Evolutionary conservation across 345 rosid genomes (phyloP), one percentile per base, ranked within the genome.

Genomic region (Boechera retrofracta): DNA sequence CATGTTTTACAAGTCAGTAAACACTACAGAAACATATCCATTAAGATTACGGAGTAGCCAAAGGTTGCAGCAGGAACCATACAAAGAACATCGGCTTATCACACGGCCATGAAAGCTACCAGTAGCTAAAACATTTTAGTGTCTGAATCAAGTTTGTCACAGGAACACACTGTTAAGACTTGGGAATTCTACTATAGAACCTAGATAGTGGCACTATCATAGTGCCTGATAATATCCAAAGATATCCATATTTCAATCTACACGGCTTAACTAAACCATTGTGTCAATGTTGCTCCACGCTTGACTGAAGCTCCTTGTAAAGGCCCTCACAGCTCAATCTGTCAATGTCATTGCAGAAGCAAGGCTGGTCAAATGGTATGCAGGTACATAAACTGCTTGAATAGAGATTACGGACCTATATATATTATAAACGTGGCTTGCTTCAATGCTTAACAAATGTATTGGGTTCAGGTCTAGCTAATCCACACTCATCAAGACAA

Each of bases 61-160:
- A 18, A 21, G 6, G 33, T 6, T 1, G 9, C 10, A 11, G 16
- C 66, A 56, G 60, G 5, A 29, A 55, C 16, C 6, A 6, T 4
- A 0, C 57, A 54, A 28, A 26, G 4, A 5, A 26, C 58, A 26
- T 26, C 33, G 6, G 32, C 3, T 54, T 54, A 26, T 54, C 58
- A 54, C 58, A 26, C 15, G 26, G 33, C 58, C 15, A 55, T 2
- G 21, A 56, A 56, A 13, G 61, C 61, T 31, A 29, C 38, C 61
- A 13, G 61, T 13, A 13, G 4, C 61, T 16, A 26, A 36, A 67
- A 24, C 36, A 13, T 11, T 15, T 21, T 21, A 21, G 24, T 21
- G 24, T 21, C 52, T 7, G 35, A 71, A 47, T 21, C 60, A 61
- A 72, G 33, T 72, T 51, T 38, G 41, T 52, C 42, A 38, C 24